Evolutionary conservation across 495 filamentous ascomycete genomes (phyloP), one percentile per base, ranked within the genome.

Genomic region (Podospora tetraspora): DNA sequence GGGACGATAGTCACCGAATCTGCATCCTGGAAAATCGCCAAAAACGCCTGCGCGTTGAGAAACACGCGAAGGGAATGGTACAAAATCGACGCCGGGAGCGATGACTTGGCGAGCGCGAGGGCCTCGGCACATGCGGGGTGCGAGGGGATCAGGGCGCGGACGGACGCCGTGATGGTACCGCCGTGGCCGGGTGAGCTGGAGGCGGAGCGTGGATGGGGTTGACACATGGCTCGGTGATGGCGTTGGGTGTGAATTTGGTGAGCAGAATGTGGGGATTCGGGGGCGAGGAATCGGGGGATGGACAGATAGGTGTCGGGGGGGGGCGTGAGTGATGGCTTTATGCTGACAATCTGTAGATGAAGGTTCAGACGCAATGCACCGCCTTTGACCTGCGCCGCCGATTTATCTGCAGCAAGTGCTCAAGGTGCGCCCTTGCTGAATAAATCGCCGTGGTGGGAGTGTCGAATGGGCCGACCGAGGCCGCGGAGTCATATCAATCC

Each of bases 31-130:
- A 64, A 69, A 24, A 61, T 66, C 7, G 70, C 62, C 11, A 76
- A 71, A 23, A 82, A 71, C 11, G 70, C 69, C 59, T 78, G 63
- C 19, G 81, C 77, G 69, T 80, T 79, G 52, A 80, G 70, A 66
- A 73, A 85, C 57, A 80, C 77, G n/a, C 81, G 78, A 68, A 83
- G 69, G 72, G 78, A 82, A 71, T 84, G 82, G 70, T 83, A 79
- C 12, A 83, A 70, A 60, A 84, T 79, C 10, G 77, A 71, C 3
- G 79, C 75, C 3, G 80, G 78, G 3, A 84, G 77, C 0, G 65
- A 64, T 0, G 70, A 52, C 59, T 70, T 69, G 52, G 79, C 77
- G 19, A 76, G 59, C 0, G 71, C 30, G 27, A 78, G 74, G n/a
- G 77, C 73, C n/a, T 77, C 74, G 58, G 66, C 63, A 29, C 72